phyloP scores from a whole-genome alignment of 768 basidiomycete genomes.

The Atractiella rhizophila region DNA sequence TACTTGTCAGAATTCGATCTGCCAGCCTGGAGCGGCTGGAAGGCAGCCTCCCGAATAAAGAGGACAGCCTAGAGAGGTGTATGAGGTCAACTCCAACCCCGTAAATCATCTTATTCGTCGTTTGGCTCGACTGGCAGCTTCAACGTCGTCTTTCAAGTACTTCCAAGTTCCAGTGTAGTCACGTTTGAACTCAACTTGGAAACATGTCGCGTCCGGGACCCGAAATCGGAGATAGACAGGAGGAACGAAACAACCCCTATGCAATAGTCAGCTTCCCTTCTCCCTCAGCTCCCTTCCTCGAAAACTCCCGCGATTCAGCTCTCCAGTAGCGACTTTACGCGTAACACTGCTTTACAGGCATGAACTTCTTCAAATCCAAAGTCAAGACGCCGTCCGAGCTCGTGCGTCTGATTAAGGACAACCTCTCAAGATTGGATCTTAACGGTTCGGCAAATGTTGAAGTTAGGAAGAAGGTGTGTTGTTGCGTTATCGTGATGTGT shows the following conservation, averaged over 20 bases:
- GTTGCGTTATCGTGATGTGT: not conserved
- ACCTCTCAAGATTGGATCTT: conserved; percentile 47
- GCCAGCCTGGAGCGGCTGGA: conserved; percentile 1
- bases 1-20: conserved; percentile 1
- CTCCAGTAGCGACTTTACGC: not conserved
- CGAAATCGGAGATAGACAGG: too few species aligned
- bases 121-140: too few species aligned
- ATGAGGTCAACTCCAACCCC: conserved; percentile 12
- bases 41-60: not conserved
- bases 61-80: conserved; percentile 2
- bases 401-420: conserved; percentile 53
- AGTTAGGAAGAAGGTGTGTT: conserved; percentile 46
- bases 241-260: too few species aligned
- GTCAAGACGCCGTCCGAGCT: conserved; percentile 66
- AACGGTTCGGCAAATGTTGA: conserved; percentile 52
- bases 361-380: conserved; percentile 85
- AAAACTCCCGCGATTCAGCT: not conserved
- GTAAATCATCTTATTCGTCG: conserved; percentile 9
- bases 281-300: not conserved
- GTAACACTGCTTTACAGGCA: conserved; percentile 19
- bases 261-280: not conserved
- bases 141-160: too few species aligned
- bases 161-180: too few species aligned
- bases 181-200: too few species aligned
- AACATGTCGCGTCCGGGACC: too few species aligned